Conservation (phyloP, 495 filamentous ascomycete genomes). For the Neurospora tetraspora region DNA sequence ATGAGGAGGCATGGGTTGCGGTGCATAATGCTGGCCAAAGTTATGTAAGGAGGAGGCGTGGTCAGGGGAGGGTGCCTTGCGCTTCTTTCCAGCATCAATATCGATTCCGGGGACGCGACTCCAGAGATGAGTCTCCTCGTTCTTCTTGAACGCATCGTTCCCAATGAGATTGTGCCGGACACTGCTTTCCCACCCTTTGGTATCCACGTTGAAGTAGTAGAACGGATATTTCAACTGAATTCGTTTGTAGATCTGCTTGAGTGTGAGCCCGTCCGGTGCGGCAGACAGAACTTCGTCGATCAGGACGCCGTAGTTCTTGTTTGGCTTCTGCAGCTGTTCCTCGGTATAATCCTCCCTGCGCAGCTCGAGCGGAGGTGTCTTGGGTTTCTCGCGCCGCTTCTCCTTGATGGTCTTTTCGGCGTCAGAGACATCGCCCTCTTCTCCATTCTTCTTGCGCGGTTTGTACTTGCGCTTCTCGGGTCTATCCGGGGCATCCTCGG, state of each 20-base stretch:
- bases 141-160: conserved; percentile 77
- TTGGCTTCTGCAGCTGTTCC: conserved; percentile 78
- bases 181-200: conserved; percentile 93
- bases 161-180: conserved; percentile 92
- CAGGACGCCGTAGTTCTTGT: conserved; percentile 77
- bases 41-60: conserved; percentile 18
- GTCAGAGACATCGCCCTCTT: conserved; percentile 37
- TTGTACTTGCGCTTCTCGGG: conserved; percentile 72
- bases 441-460: conserved; percentile 55
- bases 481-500: conserved; percentile 46
- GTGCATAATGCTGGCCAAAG: conserved; percentile 17
- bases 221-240: conserved; percentile 83
- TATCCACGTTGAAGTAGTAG: conserved; percentile 71
- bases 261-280: conserved; percentile 61
- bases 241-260: conserved; percentile 89
- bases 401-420: conserved; percentile 41
- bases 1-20: conserved; percentile 14
- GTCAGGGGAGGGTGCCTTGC: conserved; percentile 38
- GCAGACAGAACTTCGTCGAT: conserved; percentile 82
- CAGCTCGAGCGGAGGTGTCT: conserved; percentile 48
- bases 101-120: conserved; percentile 40
- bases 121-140: conserved; percentile 48
- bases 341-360: conserved; percentile 67
- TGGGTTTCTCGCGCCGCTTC: conserved; percentile 51
- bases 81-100: conserved; percentile 42